phyloP scores from a whole-genome alignment of 1,284 basidiomycete genomes.

The Ceratobasidium sp. region DNA sequence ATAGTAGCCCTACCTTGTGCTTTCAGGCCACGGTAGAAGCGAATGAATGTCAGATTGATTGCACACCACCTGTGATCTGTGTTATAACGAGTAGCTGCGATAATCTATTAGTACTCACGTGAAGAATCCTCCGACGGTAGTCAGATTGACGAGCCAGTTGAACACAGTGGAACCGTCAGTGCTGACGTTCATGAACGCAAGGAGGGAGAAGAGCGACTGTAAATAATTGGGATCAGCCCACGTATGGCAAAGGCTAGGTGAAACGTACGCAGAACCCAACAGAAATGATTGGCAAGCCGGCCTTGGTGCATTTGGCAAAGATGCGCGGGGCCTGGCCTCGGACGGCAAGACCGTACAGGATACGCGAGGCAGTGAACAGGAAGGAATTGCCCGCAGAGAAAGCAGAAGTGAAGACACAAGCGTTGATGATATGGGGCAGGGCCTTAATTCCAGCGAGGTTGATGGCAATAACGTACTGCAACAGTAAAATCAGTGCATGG shows the following conservation, averaged over 20 bases:
- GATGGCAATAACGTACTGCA: constrained; percentile 84
- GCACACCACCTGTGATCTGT: constrained; percentile 16
- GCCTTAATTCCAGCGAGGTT: constrained; percentile 77
- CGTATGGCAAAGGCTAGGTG: background rate
- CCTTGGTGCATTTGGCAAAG: constrained; percentile 75
- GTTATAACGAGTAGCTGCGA: background rate
- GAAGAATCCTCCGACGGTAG: constrained; percentile 71
- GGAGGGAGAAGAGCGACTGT: constrained; percentile 61
- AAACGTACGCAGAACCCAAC: constrained; percentile 65
- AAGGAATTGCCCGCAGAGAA: constrained; percentile 88
- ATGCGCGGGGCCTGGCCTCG: constrained; percentile 78
- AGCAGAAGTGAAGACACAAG: constrained; percentile 69
- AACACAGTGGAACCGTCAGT: constrained; percentile 55
- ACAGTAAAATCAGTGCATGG: background rate
- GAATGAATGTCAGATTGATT: constrained; percentile 59
- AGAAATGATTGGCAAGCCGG: constrained; percentile 76
- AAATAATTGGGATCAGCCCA: constrained; percentile 42
- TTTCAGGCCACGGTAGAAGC: constrained; percentile 59
- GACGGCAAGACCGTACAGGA: constrained; percentile 83
- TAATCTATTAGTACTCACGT: constrained; percentile 59
- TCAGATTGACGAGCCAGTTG: constrained; percentile 70
- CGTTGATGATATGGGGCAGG: constrained; percentile 59
- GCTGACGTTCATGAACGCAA: constrained; percentile 66
- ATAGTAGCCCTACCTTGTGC: constrained; percentile 51
- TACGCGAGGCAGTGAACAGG: constrained; percentile 84